phyloP scores from a whole-genome alignment of 148 eudicot species.

The Camellia japonica region DNA sequence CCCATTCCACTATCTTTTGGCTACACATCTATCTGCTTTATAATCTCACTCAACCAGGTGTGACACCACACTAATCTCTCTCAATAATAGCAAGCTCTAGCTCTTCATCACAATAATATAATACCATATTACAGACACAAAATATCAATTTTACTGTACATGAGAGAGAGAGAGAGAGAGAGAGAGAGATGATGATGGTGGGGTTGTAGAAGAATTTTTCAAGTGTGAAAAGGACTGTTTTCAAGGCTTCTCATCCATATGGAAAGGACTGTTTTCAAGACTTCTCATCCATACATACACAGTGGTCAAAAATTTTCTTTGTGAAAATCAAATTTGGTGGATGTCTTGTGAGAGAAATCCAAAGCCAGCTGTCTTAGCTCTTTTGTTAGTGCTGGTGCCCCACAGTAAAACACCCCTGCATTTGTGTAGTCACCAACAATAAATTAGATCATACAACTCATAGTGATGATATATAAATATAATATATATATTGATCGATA shows the following conservation, averaged over 20 bases:
- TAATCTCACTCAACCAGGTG: too few species aligned
- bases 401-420: conserved; percentile 58
- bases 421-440: background rate
- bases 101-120: background rate
- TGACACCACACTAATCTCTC: background rate
- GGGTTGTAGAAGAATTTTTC: background rate
- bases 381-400: conserved; percentile 52
- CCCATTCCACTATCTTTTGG: conserved; percentile 12
- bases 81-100: background rate
- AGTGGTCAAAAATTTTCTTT: conserved; percentile 44
- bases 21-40: background rate
- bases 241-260: background rate
- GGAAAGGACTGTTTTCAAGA: background rate
- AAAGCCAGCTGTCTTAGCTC: conserved; percentile 49
- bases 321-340: conserved; percentile 53
- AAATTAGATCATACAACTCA: background rate
- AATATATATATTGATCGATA: too few species aligned
- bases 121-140: background rate
- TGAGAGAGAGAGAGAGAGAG: background rate
- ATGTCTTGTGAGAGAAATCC: conserved; percentile 52
- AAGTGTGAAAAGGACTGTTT: background rate
- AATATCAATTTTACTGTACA: background rate
- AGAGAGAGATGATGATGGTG: background rate
- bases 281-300: background rate
- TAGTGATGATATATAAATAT: background rate